Evolutionary conservation across 257 asterid genomes (phyloP), one percentile per base, ranked within the genome.

Genomic region (Forsythia suspensa): DNA sequence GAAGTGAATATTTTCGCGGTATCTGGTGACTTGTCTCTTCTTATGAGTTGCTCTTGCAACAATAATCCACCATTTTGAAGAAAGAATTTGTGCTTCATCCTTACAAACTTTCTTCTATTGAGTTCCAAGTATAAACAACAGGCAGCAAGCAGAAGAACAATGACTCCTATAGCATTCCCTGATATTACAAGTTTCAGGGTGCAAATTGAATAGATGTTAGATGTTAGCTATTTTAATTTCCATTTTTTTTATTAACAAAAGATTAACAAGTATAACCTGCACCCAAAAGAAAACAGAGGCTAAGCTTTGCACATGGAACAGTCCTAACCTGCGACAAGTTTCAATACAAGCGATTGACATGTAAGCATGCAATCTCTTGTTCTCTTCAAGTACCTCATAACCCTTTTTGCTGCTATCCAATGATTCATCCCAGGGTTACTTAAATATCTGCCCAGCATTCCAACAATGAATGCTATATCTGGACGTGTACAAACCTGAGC

Each of bases 21-120:
- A 5, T 78, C 71, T 1, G 57, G 34, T 7, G 85, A 52, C 43
- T 39, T 63, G 8, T 39, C 81, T 43, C 37, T 24, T 37, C 12
- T 44, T 0, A 5, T 20, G 65, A 81, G 78, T 16, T 81, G 72
- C 52, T 81, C 81, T 78, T 78, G 83, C 11, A 84, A 63, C 66
- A 81, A 16, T 12, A 16, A 3, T 46, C 85, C 85, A 0, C 85
- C 87, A n/a, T 84, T 84, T 57, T 20, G 66, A 57, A 57, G 66
- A 57, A 57, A 57, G 66, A 57, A 57, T 57, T 7, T 57, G 0
- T 44, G 79, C 41, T 66, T 81, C 34, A 6, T 71, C n/a, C 3
- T 75, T 1, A 4, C n/a, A 1, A 8, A 10, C 3, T 40, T 74
- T 84, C 77, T 71, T 66, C 81, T 65, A 29, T 63, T 81, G 24